Percentiles rank a stretch among this genome's conserved stretches.
Evolutionary conservation across 1,139 yeast species (phyloP).

Genomic region (Nematodospora anomalae): DNA sequence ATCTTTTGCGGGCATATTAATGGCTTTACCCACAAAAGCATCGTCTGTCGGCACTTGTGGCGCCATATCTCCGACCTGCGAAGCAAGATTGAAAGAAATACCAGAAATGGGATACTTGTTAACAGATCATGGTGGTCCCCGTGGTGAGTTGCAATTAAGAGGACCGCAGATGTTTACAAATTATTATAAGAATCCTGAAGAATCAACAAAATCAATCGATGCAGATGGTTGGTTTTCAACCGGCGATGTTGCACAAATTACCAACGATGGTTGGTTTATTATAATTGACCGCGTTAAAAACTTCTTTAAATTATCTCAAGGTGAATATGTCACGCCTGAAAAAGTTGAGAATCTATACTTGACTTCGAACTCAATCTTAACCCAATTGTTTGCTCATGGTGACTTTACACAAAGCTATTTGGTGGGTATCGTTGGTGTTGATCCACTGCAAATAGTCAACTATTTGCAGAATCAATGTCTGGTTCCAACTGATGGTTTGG

Average conservation of each 20-base stretch:
- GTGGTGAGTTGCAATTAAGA: conserved; percentile 61
- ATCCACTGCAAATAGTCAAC: conserved; percentile 27
- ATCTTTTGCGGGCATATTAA: conserved; percentile 62
- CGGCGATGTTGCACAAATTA: conserved; percentile 68
- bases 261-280: conserved; percentile 49
- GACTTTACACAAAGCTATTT: conserved; percentile 32
- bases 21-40: conserved; percentile 40
- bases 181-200: conserved; percentile 56
- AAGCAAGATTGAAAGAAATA: conserved; percentile 61
- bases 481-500: conserved; percentile 12
- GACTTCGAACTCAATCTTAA: conserved; percentile 49
- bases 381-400: conserved; percentile 57
- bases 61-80: conserved; percentile 50
- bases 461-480: conserved; percentile 23
- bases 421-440: conserved; percentile 42
- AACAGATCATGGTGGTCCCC: conserved; percentile 31
- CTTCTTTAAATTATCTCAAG: conserved; percentile 79
- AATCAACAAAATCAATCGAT: conserved; percentile 26
- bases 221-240: conserved; percentile 65
- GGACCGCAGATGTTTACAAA: conserved; percentile 66
- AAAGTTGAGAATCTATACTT: conserved; percentile 67
- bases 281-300: conserved; percentile 78
- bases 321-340: conserved; percentile 81
- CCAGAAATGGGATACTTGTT: conserved; percentile 67
- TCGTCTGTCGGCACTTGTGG: conserved; percentile 61